Percentiles rank a stretch among this genome's conserved stretches.
Evolutionary conservation across 192 early-diverging fungal species (phyloP).

Genomic region (Chytriomyces confervae): DNA sequence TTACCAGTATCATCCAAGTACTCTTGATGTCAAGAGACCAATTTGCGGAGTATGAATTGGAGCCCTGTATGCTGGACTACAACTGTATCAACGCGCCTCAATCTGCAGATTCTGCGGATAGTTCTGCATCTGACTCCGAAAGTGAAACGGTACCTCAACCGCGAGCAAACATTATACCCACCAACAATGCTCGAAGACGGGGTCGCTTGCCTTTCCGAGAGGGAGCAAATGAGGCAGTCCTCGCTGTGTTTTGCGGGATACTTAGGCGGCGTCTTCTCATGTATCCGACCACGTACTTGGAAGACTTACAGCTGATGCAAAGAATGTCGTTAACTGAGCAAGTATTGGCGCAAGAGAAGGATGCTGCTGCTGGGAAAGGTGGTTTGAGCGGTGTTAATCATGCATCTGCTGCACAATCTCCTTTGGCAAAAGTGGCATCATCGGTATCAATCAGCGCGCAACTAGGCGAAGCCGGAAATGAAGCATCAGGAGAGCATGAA

Average conservation of each 20-base stretch:
- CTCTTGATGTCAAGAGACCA: constrained; percentile 27
- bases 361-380: neutral
- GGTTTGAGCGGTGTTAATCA: neutral
- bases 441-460: neutral
- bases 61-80: constrained; percentile 29
- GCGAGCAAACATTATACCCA: constrained; percentile 27
- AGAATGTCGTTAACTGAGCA: neutral
- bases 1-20: constrained; percentile 29
- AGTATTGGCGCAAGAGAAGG: neutral
- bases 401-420: neutral
- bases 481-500: neutral
- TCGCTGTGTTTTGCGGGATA: constrained; percentile 18
- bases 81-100: neutral
- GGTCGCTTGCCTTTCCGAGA: constrained; percentile 9
- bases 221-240: constrained; percentile 19
- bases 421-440: neutral
- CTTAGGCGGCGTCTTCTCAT: constrained; percentile 11
- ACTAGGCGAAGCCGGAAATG: neutral
- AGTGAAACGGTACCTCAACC: neutral
- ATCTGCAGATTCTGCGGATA: neutral
- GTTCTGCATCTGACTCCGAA: neutral
- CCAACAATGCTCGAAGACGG: neutral
- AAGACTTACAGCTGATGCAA: constrained; percentile 6
- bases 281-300: constrained; percentile 31
- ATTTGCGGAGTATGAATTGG: constrained; percentile 18